A percentile compares a stretch with the other conserved stretches of the same genome.
Conservation (phyloP, 305 asterid species). For the Monarda citriodora region DNA sequence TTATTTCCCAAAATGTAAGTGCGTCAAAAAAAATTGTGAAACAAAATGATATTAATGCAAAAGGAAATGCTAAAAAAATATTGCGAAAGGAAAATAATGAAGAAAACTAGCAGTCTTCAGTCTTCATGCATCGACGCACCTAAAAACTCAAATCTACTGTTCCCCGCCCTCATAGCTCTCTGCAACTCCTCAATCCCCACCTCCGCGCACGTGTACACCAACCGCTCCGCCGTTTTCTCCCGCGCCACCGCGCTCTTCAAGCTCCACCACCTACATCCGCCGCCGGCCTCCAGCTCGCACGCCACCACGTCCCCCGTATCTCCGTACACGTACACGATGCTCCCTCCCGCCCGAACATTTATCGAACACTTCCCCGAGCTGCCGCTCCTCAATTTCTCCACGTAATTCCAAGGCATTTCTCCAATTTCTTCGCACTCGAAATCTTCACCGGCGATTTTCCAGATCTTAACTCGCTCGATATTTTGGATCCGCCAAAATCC, state of each 20-base stretch:
- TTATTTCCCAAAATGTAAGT: no score
- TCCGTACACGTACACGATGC: slow-evolving; percentile 41
- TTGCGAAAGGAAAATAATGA: no score
- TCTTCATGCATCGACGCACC: neutral
- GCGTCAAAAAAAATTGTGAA: no score
- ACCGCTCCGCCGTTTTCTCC: slow-evolving; percentile 26
- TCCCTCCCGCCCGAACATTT: slow-evolving; percentile 39
- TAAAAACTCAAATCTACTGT: slow-evolving; percentile 3
- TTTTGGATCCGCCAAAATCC: slow-evolving; percentile 34
- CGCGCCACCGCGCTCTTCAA: slow-evolving; percentile 37
- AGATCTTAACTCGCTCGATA: slow-evolving; percentile 40
- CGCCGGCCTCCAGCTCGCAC: slow-evolving; percentile 40
- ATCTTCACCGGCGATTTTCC: slow-evolving; percentile 34
- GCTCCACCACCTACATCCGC: slow-evolving; percentile 68
- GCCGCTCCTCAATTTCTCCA: slow-evolving; percentile 36
- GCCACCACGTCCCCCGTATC: slow-evolving; percentile 58
- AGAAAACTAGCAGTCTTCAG: no score
- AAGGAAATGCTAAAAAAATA: no score
- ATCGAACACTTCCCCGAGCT: slow-evolving; percentile 34
- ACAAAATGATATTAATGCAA: no score
- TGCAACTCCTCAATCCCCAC: slow-evolving; percentile 49
- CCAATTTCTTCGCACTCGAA: slow-evolving; percentile 48
- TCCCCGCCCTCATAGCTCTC: slow-evolving; percentile 23
- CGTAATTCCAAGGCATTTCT: slow-evolving; percentile 55
- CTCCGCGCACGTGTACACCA: slow-evolving; percentile 44